These are phyloP conservation scores for Mrakiaceae sp. DNA, from an alignment of 1,284 basidiomycete genomes.

Conservation along the genomic window DNA sequence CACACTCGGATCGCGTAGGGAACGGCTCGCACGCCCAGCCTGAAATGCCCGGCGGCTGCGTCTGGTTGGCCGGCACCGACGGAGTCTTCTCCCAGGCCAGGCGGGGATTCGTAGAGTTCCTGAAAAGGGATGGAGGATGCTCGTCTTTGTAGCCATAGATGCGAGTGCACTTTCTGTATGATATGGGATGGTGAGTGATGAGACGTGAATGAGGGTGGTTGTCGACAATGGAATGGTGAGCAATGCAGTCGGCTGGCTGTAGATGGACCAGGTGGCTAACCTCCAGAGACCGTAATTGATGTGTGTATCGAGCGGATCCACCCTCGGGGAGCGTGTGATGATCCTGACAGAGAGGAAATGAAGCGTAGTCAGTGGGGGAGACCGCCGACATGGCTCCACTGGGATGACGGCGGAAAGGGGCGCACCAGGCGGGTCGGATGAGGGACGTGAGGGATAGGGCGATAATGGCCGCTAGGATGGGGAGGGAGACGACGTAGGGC, in stretches of 20 bases:
- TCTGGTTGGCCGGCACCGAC: not conserved
- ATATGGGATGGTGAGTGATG: too few species aligned
- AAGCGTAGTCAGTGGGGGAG: not conserved
- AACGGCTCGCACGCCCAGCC: constrained; percentile 1
- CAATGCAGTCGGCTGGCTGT: not conserved
- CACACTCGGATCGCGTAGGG: constrained; percentile 13
- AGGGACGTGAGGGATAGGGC: constrained; percentile 4
- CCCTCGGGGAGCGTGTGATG: not conserved
- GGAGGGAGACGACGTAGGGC: constrained; percentile 11
- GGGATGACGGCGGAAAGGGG: not conserved
- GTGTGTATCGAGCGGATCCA: not conserved
- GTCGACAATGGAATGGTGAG: not conserved
- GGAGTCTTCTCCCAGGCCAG: not conserved
- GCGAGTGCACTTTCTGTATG: too few species aligned
- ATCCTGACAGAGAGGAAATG: constrained; percentile 5
- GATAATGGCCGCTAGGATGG: constrained; percentile 1
- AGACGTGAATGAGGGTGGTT: not conserved
- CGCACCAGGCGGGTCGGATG: constrained; percentile 5
- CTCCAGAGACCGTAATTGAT: constrained; percentile 9
- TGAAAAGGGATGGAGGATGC: not conserved
- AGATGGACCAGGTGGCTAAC: not conserved
- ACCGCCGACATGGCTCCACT: not conserved
- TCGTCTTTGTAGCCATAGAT: too few species aligned
- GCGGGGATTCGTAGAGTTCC: not conserved
- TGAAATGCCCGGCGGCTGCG: not conserved